These are phyloP conservation scores for Daldinia sp. DNA, from an alignment of 2,329 filamentous ascomycete species.

Conservation along the genomic window DNA sequence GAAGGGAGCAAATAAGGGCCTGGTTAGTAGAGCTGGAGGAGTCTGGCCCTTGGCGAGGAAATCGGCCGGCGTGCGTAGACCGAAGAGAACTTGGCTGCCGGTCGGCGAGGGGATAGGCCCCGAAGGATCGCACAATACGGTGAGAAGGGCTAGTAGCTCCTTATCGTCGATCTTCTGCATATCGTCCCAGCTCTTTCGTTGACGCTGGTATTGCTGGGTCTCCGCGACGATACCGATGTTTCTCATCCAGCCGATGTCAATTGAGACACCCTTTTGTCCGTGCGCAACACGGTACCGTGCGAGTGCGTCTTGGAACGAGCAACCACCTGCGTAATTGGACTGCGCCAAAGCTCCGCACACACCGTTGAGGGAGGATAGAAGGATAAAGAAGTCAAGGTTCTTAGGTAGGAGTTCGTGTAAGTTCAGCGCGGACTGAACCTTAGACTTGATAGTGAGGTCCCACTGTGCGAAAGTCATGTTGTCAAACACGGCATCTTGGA, in stretches of 20 bases:
- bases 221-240: constrained; percentile 43
- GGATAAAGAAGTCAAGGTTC: constrained; percentile 43
- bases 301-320: constrained; percentile 41
- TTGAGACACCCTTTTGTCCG: constrained; percentile 38
- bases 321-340: constrained; percentile 43
- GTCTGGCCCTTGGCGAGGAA: constrained; percentile 21
- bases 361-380: constrained; percentile 42
- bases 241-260: constrained; percentile 43
- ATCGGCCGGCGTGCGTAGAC: constrained; percentile 29
- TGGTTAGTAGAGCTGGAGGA: constrained; percentile 9
- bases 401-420: constrained; percentile 37
- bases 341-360: constrained; percentile 38
- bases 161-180: constrained; percentile 37
- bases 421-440: constrained; percentile 37
- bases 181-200: constrained; percentile 26
- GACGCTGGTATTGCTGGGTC: constrained; percentile 28
- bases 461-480: constrained; percentile 43
- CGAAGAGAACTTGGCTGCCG: constrained; percentile 32
- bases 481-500: constrained; percentile 44
- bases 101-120: constrained; percentile 5
- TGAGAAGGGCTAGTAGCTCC: constrained; percentile 41
- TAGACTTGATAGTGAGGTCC: constrained; percentile 40
- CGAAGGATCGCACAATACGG: constrained; percentile 36
- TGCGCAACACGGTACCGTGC: constrained; percentile 35
- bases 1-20: constrained; percentile 30